Base-by-base conservation (phyloP, 352 stramenopile species). In the Pythium monospermum region DNA sequence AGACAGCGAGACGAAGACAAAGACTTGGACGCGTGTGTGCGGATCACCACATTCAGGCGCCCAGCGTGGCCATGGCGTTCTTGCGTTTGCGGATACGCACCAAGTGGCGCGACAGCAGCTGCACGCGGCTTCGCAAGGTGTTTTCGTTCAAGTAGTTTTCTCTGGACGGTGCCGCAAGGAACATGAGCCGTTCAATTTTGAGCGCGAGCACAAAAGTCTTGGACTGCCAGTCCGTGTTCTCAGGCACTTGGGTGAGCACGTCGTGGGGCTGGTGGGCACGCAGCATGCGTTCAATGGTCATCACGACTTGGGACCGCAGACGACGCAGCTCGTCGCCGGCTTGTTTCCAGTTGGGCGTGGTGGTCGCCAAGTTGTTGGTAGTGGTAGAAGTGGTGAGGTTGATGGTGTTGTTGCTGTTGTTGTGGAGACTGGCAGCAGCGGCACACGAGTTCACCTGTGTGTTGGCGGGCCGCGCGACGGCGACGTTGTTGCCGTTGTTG, bases 151-250 rank as follows among this genome's bases (percentile, higher is more conserved):
- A 36, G 56, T 85, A 85, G 57, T 77, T 69, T 43, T 79, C 62
- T 8, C 68, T 52, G 0, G 73, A 80, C n/a, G 58, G 68, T n/a
- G 73, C 70, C 1, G 71, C 59, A 38, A 67, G 69, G 61, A 82
- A 85, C 68, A 85, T 77, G 56, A 85, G 68, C 1, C 71, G 65
- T 49, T 85, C 73, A 47, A 85, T 79, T 57, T 84, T 84, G 50
- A 81, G 73, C 19, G 73, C 69, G 35, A 84, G 43, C 31, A 59
- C 31, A 48, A 81, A 73, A 11, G 73, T 84, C 68, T 84, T 84
- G 43, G 64, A 75, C 38, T 71, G 65, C 73, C 73, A 84, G 58
- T 81, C 59, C 15, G 52, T 75, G 68, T 84, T 84, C 55, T 81
- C 70, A 3, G 69, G 73, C 18, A 84, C 68, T 43, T 81, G 62